These are phyloP conservation scores for Aspergillus fructus DNA, from an alignment of 2,329 filamentous ascomycete genomes.

Conservation along the genomic window DNA sequence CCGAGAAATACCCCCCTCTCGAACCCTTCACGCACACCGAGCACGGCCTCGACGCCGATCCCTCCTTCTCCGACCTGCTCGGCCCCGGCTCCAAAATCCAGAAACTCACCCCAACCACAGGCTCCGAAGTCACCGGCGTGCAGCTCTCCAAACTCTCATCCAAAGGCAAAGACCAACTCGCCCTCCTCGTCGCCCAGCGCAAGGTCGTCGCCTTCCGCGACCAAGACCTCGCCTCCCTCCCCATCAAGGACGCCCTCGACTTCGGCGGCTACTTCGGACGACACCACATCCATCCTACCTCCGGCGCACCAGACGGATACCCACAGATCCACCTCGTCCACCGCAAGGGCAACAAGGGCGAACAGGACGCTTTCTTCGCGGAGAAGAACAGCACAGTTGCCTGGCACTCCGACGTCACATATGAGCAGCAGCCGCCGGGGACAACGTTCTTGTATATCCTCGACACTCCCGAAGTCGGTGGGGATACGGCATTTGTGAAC, in stretches of 20 bases:
- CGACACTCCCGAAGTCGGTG: slow-evolving; percentile 72
- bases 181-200: slow-evolving; percentile 34
- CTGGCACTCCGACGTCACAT: slow-evolving; percentile 85
- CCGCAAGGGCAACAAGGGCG: slow-evolving; percentile 62
- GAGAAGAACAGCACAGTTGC: slow-evolving; percentile 73
- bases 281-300: slow-evolving; percentile 77
- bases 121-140: slow-evolving; percentile 35
- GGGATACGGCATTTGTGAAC: slow-evolving; percentile 79
- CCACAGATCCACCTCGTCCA: slow-evolving; percentile 76
- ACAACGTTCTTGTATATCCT: slow-evolving; percentile 85
- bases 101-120: slow-evolving; percentile 32
- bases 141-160: slow-evolving; percentile 30
- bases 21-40: slow-evolving; percentile 45
- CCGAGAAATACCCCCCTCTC: slow-evolving; percentile 37
- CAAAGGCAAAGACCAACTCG: slow-evolving; percentile 33
- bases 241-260: slow-evolving; percentile 67
- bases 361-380: slow-evolving; percentile 59
- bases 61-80: slow-evolving; percentile 44
- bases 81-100: slow-evolving; percentile 21
- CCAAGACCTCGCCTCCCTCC: slow-evolving; percentile 68
- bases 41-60: slow-evolving; percentile 43
- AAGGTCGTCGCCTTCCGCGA: slow-evolving; percentile 40
- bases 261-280: slow-evolving; percentile 75
- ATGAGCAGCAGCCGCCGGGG: slow-evolving; percentile 83
- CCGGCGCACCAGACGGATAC: slow-evolving; percentile 68